A percentile compares a stretch with the other conserved stretches of the same genome.
These are phyloP conservation scores for Fusarium staphyleae DNA, from an alignment of 2,329 filamentous ascomycete species.

Conservation along the genomic window DNA sequence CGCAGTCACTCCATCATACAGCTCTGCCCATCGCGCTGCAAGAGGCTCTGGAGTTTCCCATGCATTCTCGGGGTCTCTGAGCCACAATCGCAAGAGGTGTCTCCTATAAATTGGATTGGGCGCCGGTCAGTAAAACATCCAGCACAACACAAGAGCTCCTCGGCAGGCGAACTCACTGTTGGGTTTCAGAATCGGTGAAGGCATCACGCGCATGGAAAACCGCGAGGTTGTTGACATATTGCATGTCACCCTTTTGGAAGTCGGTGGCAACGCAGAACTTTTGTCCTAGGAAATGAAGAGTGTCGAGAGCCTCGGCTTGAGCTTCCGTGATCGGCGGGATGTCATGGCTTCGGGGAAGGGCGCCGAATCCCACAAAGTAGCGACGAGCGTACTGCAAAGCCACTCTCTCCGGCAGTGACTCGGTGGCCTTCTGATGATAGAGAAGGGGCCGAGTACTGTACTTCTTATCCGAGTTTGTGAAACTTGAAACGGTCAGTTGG, in stretches of 20 bases:
- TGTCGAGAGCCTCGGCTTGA: constrained; percentile 59
- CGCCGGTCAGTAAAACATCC: fast-evolving
- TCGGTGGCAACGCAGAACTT: constrained; percentile 52
- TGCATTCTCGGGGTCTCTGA: constrained; percentile 55
- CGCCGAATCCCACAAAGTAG: constrained; percentile 32
- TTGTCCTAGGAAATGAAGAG: constrained; percentile 56
- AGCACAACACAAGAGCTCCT: too few species aligned
- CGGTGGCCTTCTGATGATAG: constrained; percentile 11
- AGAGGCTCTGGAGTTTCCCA: constrained; percentile 46
- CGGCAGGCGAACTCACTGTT: constrained; percentile 15
- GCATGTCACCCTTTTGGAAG: constrained; percentile 59
- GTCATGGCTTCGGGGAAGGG: constrained; percentile 54
- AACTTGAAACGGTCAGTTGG: background rate
- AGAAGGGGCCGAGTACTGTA: constrained; percentile 16
- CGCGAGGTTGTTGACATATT: constrained; percentile 62
- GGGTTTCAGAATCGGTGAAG: constrained; percentile 43
- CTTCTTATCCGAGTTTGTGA: constrained; percentile 14
- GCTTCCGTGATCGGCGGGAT: constrained; percentile 63
- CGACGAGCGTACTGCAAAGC: constrained; percentile 22
- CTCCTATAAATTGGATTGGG: constrained; percentile 37
- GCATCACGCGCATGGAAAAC: constrained; percentile 60
- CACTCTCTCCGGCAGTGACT: background rate
- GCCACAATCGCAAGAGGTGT: constrained; percentile 57
- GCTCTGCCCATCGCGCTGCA: constrained; percentile 16
- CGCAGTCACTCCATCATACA: constrained; percentile 15